Evolutionary conservation across 2,329 filamentous ascomycete species (phyloP), one percentile per base, ranked within the genome.

Genomic region (Fusarium sp.): DNA sequence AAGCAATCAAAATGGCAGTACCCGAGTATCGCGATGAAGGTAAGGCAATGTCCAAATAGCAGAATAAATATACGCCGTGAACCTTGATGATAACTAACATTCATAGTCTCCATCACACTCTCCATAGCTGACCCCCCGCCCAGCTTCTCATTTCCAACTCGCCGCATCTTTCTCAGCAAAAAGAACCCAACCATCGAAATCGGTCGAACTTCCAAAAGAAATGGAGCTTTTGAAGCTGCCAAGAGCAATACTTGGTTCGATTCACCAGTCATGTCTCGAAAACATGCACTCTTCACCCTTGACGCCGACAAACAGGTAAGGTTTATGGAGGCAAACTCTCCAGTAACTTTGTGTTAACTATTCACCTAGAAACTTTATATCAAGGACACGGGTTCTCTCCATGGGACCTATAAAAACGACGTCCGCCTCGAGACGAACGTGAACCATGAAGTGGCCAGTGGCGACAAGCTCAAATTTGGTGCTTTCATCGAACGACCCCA

Each of bases 241-340:
- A 70, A 75, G 10, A 81, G 87, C 73, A 94, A 94, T 80, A 89
- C 86, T 22, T 93, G 87, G 86, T 92, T 94, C 66, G 89, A 93
- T 73, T 92, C 89, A 64, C 89, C 92, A 0, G 92, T 94, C 41
- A 92, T 94, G 85, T 94, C 92, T 30, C 86, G 92, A 50, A 80
- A 89, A 17, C 92, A 94, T 81, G 93, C 92, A 22, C 81, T 87
- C 48, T 77, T 92, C 9, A 73, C 78, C 22, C 83, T 87, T 9
- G 82, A 87, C 55, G 75, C 84, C 15, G 79, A 84, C 5, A 76
- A 80, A 12, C 83, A 86, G 80, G 89, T 89, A 81, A 66, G 82
- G 53, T 61, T 70, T 44, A 26, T 38, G 39, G 20, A 51, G 51
- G 48, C 41, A 50, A n/a, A 56, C 35, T n/a, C 22, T n/a, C 22